phyloP scores from a whole-genome alignment of 257 asterid genomes.

The Ehretia macrophylla region DNA sequence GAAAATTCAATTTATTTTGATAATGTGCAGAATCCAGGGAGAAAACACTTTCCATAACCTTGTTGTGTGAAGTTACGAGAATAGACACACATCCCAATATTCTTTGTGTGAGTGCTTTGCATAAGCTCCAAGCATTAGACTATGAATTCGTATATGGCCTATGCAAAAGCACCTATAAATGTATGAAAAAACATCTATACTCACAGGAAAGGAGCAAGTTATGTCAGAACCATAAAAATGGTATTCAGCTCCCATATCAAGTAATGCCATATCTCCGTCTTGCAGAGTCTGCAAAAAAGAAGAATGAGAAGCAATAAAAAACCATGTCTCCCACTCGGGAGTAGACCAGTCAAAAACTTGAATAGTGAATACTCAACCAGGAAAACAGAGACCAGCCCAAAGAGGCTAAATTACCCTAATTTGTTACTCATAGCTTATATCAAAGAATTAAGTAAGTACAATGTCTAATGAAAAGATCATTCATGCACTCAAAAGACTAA shows the following conservation, averaged over 20 bases:
- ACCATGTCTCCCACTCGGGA: constrained; percentile 5
- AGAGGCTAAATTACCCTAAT: no score
- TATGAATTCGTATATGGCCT: constrained; percentile 1
- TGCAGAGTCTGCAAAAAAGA: constrained; percentile 48
- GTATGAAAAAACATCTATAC: constrained; percentile 17
- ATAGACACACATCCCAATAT: not conserved
- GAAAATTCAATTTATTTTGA: no score
- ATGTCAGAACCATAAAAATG: constrained; percentile 97
- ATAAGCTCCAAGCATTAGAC: constrained; percentile 1
- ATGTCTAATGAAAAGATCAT: no score
- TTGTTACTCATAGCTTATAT: no score
- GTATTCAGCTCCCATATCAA: constrained; percentile 98
- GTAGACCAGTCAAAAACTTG: not conserved
- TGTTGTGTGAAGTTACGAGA: not conserved
- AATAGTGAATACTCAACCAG: no score
- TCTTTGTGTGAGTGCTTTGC: not conserved
- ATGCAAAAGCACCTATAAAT: constrained; percentile 1
- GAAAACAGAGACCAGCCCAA: no score
- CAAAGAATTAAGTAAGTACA: no score
- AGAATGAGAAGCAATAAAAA: constrained; percentile 8
- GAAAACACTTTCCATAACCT: not conserved
- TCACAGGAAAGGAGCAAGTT: constrained; percentile 93
- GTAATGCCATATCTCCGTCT: constrained; percentile 93
- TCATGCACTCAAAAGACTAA: no score
- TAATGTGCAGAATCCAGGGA: no score